phyloP scores from a whole-genome alignment of 805 yeast genomes.

The Saturnispora quitensis region DNA sequence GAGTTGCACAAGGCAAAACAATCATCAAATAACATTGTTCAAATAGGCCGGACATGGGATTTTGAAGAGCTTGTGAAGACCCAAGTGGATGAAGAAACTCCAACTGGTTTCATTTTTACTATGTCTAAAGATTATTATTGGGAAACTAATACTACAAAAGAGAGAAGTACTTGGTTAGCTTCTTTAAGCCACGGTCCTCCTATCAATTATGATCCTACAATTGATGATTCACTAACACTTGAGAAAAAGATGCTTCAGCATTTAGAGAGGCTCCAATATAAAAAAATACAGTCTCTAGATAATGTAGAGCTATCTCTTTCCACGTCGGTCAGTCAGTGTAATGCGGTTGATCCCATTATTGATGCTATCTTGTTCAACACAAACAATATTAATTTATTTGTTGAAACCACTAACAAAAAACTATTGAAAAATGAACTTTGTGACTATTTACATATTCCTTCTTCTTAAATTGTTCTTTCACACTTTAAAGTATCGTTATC shows the following conservation, averaged over 20 bases:
- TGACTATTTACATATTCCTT: neutral
- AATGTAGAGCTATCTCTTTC: slow-evolving; percentile 36
- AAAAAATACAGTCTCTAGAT: slow-evolving; percentile 48
- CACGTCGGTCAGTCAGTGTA: slow-evolving; percentile 43
- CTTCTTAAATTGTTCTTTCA: neutral
- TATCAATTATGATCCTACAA: slow-evolving; percentile 55
- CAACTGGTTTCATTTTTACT: slow-evolving; percentile 47
- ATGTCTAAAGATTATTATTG: slow-evolving; percentile 80
- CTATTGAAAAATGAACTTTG: slow-evolving; percentile 61
- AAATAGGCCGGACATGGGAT: slow-evolving; percentile 91
- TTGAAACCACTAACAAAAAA: slow-evolving; percentile 61
- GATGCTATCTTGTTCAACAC: neutral
- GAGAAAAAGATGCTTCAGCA: slow-evolving; percentile 50
- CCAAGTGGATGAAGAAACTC: slow-evolving; percentile 43
- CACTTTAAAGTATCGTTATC: neutral
- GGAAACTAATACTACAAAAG: slow-evolving; percentile 54
- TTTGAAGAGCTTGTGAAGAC: slow-evolving; percentile 57
- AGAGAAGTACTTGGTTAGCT: slow-evolving; percentile 48
- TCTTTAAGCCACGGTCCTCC: slow-evolving; percentile 24
- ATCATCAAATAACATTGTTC: slow-evolving; percentile 63
- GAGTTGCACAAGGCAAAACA: slow-evolving; percentile 80
- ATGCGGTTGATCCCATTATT: slow-evolving; percentile 36
- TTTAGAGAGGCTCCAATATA: slow-evolving; percentile 51
- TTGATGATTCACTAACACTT: slow-evolving; percentile 53
- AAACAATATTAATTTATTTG: neutral